phyloP scores from a whole-genome alignment of 371 early-diverging fungal species.

The Syncephalastrum racemosum region DNA sequence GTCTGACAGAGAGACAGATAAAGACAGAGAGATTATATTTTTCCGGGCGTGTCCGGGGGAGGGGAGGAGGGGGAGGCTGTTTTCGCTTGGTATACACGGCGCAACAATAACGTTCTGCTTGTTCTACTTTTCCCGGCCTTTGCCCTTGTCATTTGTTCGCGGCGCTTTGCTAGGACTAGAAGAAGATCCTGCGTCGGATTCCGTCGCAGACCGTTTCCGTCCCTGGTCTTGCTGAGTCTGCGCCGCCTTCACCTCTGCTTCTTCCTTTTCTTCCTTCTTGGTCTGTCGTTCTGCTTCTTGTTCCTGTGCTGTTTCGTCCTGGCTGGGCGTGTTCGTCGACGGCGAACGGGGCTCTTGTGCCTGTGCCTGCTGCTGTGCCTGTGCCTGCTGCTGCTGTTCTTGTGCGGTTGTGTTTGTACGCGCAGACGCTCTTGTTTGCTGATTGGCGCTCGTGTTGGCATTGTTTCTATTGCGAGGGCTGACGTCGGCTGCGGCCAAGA shows the following conservation, averaged over 20 bases:
- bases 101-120: too few relatives aligned
- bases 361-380: neutral
- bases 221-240: conserved; percentile 1
- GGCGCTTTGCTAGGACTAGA: too few relatives aligned
- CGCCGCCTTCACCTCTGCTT: neutral
- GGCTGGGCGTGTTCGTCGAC: too few relatives aligned
- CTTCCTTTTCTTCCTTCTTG: neutral
- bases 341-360: neutral
- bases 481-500: conserved; percentile 44
- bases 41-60: too few relatives aligned
- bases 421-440: conserved; percentile 7
- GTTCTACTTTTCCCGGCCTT: too few relatives aligned
- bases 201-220: neutral
- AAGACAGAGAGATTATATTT: too few relatives aligned
- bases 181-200: neutral
- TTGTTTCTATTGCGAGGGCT: conserved; percentile 13
- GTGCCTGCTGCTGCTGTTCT: neutral
- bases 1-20: too few relatives aligned
- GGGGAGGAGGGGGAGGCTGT: too few relatives aligned
- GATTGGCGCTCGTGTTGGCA: conserved; percentile 10
- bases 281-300: neutral
- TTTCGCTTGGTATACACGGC: conserved; percentile 2
- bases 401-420: conserved; percentile 7
- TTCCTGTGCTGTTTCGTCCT: too few relatives aligned
- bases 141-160: too few relatives aligned